Base-by-base conservation (phyloP, 116 monocot genomes). In the Papilionanthe hybrid region DNA sequence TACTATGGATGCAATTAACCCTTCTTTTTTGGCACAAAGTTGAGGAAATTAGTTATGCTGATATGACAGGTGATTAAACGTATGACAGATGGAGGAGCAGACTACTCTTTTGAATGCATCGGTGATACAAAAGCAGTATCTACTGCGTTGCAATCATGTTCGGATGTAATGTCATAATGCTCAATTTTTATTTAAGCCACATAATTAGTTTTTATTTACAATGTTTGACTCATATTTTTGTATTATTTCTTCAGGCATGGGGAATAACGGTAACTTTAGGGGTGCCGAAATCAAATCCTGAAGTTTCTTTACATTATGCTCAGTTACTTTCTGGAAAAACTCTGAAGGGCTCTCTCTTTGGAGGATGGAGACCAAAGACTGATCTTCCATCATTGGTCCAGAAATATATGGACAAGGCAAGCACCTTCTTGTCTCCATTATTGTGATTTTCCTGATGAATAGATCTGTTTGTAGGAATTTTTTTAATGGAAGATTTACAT, bases 341-440 rank as follows among this genome's bases (percentile, higher is more conserved):
- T 42, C 77, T 96, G 71, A 96, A 92, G 82, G 96, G 96, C 67
- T 89, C 93, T 84, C 76, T 96, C 45, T 96, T 93, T 87, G 96
- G 96, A 82, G 96, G 96, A 80, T 96, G 96, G 96, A 96, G 82
- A 80, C 96, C 96, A 42, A 96, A 96, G 81, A 88, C 96, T 78
- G 96, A 96, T 13, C 90, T 96, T 48, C 96, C 96, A 68, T 84
- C 60, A 10, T 80, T 96, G 49, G 91, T 92, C 7, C 86, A 90
- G 65, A 91, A 93, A 77, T 96, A 90, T 78, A 75, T 86, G 44
- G 82, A 65, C 30, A 87, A 93, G 91, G 96, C 92, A 80, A 78
- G 85, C 78, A 37, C 42, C 19, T 72, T 19, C 29, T 27, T 72
- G 18, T 72, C 17, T 72, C 18, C 18, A 72, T 72, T 5, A 20